Evolutionary conservation across 371 early-diverging fungal genomes (phyloP), one percentile per base, ranked within the genome.

Genomic region (Parasitella parasitica): DNA sequence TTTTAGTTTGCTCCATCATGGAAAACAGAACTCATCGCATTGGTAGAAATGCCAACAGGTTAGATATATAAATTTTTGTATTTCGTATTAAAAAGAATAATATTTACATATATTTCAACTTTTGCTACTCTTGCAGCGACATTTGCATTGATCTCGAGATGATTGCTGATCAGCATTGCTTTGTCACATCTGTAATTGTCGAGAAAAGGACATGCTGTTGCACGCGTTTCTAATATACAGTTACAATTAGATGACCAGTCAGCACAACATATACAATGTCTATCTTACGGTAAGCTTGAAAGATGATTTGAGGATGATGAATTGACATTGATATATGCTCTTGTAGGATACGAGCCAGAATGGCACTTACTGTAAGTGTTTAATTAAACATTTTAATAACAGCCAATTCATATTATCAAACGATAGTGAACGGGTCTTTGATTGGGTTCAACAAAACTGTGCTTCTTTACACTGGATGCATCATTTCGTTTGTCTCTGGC

Each of bases 351-450:
- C 9, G 16, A 59, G 59, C 38, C 6, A 1, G 22, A 64, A 54
- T 48, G 64, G 64, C 20, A 64, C 59, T 0, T 59, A 48, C 32
- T 58, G 64, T 64, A 54, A 53, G 12, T 54, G 5, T 35, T n/a
- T 7, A 39, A 34, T 13, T 30, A 27, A 3, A 6, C 20, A 18
- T 41, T 15, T 18, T 41, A 39, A 11, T 56, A 5, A 50, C 34
- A 46, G 46, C 11, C 8, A 12, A 3, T 63, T 30, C 41, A n/a
- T n/a, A n/a, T n/a, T n/a, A n/a, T n/a, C n/a, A n/a, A n/a, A n/a
- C n/a, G 7, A 24, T 48, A 65, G 66, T 65, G 52, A 56, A 65
- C 43, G 34, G 36, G 3, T 20, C 20, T 2, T 43, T 59, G 5
- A 51, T 65, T 32, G 56, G 60, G 6, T 8, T 41, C 0, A 48